Evolutionary conservation across 2,329 filamentous ascomycete genomes (phyloP), one percentile per base, ranked within the genome.

Genomic region (Aaosphaeria arxii): DNA sequence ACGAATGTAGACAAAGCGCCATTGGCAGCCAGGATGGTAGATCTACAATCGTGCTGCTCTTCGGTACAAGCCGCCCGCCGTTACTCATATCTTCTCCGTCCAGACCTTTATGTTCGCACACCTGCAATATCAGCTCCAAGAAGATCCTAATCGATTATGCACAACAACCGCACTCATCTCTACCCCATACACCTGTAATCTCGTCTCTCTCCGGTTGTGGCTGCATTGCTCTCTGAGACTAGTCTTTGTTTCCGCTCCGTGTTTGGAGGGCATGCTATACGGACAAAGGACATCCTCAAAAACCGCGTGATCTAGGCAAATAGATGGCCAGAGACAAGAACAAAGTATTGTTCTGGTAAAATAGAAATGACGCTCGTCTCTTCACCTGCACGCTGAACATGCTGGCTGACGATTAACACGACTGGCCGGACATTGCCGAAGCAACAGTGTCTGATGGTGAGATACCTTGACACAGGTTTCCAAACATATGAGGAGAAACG

Each of bases 261-360:
- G 68, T 71, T 62, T 46, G 82, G 82, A 85, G 84, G 86, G 87
- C 84, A 66, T 49, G 31, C 64, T 78, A 78, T 85, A 80, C 89
- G 89, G 81, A 87, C 89, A 95, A 96, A 96, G 83, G 74, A 91
- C 89, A 86, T 95, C 89, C 80, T 78, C 80, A 95, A 96, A 96
- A 95, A 84, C 83, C 89, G 89, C 83, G 82, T 78, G 71, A 70
- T 75, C 74, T 71, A 67, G 51, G 56, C 43, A 62, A 59, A 53
- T 40, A 24, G 42, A 55, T 52, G 52, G 9, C n/a, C 33, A n/a
- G 33, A 36, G n/a, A 36, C 33, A 36, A n/a, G 7, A 36, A 36
- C 35, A 52, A 36, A 51, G 47, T 55, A 45, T 47, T 9, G 7
- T 45, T 59, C 60, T 55, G 51, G 54, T 59, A 56, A 55, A 57